These are phyloP conservation scores for Myxozyma melibiosi DNA, from an alignment of 805 yeast species.

Conservation along the genomic window DNA sequence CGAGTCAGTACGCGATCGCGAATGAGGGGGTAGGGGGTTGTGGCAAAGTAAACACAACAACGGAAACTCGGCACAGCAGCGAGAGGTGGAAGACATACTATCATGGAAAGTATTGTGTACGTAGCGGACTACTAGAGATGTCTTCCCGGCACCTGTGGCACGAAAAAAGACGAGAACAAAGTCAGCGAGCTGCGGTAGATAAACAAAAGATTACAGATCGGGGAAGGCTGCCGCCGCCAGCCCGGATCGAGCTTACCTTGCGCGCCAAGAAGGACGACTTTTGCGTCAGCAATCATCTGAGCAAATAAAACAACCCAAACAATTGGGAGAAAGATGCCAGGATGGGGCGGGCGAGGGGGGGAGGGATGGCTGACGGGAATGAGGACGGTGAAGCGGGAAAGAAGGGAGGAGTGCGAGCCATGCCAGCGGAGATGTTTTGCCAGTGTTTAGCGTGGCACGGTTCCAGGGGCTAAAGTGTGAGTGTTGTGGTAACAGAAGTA, in stretches of 20 bases:
- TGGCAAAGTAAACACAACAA: not conserved
- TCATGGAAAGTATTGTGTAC: constrained; percentile 42
- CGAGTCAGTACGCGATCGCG: not conserved
- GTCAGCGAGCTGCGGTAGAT: constrained; percentile 10
- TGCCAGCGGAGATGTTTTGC: not conserved
- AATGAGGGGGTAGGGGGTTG: not conserved
- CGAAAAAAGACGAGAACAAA: too few relatives aligned
- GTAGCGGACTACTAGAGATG: constrained; percentile 43
- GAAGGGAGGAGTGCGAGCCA: not conserved
- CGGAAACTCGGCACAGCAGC: not conserved
- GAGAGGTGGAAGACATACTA: constrained; percentile 13
- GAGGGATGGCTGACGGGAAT: not conserved
- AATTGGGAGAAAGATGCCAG: not conserved
- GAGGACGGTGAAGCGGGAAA: not conserved
- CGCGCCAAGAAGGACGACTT: constrained; percentile 43
- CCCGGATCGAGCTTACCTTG: constrained; percentile 36
- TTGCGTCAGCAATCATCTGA: constrained; percentile 42
- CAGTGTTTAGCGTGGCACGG: constrained; percentile 1
- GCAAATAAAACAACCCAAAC: not conserved
- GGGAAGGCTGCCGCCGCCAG: not conserved
- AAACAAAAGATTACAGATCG: not conserved
- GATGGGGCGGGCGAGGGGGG: not conserved
- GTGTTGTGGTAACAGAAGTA: not conserved
- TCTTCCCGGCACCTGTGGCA: constrained; percentile 41
- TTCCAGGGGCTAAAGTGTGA: not conserved